A percentile compares a stretch with the other conserved stretches of the same genome.
phyloP scores from a whole-genome alignment of 208 protist genomes.

The Acanthamoeba sp. region DNA sequence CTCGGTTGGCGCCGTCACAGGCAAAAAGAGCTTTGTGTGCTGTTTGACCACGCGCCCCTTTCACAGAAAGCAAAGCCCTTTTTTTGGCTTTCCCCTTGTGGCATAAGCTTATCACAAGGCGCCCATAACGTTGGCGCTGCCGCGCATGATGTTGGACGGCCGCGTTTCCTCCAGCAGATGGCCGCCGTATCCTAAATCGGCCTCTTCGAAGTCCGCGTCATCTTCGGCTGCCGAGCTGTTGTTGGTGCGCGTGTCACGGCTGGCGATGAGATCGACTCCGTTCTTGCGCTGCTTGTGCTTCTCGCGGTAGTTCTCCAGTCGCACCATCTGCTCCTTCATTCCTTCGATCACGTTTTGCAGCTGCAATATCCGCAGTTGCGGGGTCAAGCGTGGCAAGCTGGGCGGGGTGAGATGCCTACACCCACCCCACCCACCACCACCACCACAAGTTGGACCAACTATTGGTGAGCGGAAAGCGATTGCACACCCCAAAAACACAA shows the following conservation, averaged over 20 bases:
- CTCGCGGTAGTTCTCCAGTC: conserved; percentile 46
- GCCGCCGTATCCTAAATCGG: background rate
- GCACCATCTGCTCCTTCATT: conserved; percentile 29
- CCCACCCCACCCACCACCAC: too few species aligned
- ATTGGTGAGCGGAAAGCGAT: too few species aligned
- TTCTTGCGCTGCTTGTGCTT: background rate
- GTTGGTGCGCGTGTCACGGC: background rate
- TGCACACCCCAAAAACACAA: background rate
- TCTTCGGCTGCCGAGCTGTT: background rate
- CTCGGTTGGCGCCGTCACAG: too few species aligned
- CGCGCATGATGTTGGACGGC: background rate
- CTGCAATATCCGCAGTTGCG: conserved; percentile 19
- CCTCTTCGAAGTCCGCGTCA: background rate
- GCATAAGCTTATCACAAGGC: background rate
- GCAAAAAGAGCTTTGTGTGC: too few species aligned
- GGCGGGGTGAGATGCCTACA: background rate
- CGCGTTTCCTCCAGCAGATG: background rate
- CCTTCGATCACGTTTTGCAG: conserved; percentile 6
- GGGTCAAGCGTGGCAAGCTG: background rate
- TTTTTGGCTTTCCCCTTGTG: too few species aligned
- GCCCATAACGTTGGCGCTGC: background rate
- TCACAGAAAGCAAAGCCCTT: too few species aligned
- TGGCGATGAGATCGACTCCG: background rate
- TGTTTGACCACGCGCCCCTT: too few species aligned
- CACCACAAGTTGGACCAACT: too few species aligned